phyloP scores from a whole-genome alignment of 2,329 filamentous ascomycete genomes.

The Ambrosiella beaveri region DNA sequence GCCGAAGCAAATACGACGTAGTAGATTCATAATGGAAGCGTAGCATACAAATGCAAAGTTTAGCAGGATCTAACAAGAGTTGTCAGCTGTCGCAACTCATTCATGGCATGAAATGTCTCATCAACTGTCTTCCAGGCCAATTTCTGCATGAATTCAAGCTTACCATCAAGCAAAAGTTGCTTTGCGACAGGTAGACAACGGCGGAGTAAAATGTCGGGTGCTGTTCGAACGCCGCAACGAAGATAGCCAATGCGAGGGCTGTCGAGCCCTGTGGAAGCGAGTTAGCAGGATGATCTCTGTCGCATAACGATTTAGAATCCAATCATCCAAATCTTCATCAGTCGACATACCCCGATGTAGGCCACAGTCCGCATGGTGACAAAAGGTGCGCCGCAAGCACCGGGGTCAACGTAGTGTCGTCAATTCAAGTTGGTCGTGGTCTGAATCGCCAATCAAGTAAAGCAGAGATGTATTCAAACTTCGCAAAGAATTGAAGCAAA shows the following conservation, averaged over 20 bases:
- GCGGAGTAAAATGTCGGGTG: constrained; percentile 97
- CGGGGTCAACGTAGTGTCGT: neutral
- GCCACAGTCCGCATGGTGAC: constrained; percentile 39
- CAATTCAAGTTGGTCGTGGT: constrained; percentile 14
- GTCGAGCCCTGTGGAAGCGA: constrained; percentile 48
- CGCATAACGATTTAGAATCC: neutral
- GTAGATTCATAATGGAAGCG: constrained; percentile 62
- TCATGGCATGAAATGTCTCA: too few relatives aligned
- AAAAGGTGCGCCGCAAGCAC: neutral
- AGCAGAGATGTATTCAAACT: neutral
- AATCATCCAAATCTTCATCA: neutral
- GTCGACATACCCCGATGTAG: constrained; percentile 40
- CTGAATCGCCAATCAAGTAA: neutral
- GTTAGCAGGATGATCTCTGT: neutral
- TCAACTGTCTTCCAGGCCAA: neutral
- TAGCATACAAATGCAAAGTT: constrained; percentile 77
- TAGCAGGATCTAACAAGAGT: constrained; percentile 54
- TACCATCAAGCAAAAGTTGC: constrained; percentile 87
- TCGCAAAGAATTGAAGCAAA: neutral
- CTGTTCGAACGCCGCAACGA: constrained; percentile 84
- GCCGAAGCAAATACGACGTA: constrained; percentile 83
- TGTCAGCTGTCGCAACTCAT: neutral
- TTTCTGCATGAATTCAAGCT: constrained; percentile 17
- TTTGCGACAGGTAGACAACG: constrained; percentile 90
- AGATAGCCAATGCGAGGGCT: constrained; percentile 64